Evolutionary conservation across 257 asterid species (phyloP).

Genomic region (Parsonsia alboflavescens): DNA sequence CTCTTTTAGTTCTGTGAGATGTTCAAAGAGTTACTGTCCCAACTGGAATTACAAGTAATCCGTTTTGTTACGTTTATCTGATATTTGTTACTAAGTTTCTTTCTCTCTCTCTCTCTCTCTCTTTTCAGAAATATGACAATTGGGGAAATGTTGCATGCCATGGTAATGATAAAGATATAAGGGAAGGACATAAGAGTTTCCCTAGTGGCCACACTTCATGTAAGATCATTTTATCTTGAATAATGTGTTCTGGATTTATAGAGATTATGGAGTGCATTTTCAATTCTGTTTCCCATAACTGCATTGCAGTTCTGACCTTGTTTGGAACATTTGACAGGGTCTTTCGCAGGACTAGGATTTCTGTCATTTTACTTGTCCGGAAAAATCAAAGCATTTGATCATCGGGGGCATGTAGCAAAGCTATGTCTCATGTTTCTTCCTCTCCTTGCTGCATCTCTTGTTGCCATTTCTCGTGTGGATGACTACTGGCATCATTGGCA

Average conservation of each 20-base stretch:
- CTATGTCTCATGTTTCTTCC: slow-evolving; percentile 69
- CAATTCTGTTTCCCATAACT: not conserved
- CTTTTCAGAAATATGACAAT: slow-evolving; percentile 43
- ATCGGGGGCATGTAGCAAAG: slow-evolving; percentile 70
- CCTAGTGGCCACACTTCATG: slow-evolving; percentile 92
- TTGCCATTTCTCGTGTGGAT: slow-evolving; percentile 86
- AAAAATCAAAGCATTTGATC: slow-evolving; percentile 72
- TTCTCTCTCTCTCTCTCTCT: not conserved
- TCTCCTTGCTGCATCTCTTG: slow-evolving; percentile 68
- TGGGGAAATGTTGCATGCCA: slow-evolving; percentile 71
- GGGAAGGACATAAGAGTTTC: slow-evolving; percentile 92
- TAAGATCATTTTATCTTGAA: slow-evolving; percentile 25
- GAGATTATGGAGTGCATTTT: not conserved
- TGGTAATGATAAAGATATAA: slow-evolving; percentile 55
- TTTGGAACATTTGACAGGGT: slow-evolving; percentile 48
- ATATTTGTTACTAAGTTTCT: not conserved
- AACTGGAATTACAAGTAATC: not conserved
- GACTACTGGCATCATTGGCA: slow-evolving; percentile 99
- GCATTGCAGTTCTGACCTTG: not conserved
- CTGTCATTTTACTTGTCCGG: slow-evolving; percentile 68
- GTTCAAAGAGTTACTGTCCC: not conserved
- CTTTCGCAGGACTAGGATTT: slow-evolving; percentile 88
- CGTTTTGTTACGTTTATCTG: not conserved
- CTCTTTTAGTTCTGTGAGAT: not conserved
- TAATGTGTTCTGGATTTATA: not conserved